These are phyloP conservation scores for Symbiodinium natans DNA, from an alignment of 73 alveolate genomes.

Conservation along the genomic window DNA sequence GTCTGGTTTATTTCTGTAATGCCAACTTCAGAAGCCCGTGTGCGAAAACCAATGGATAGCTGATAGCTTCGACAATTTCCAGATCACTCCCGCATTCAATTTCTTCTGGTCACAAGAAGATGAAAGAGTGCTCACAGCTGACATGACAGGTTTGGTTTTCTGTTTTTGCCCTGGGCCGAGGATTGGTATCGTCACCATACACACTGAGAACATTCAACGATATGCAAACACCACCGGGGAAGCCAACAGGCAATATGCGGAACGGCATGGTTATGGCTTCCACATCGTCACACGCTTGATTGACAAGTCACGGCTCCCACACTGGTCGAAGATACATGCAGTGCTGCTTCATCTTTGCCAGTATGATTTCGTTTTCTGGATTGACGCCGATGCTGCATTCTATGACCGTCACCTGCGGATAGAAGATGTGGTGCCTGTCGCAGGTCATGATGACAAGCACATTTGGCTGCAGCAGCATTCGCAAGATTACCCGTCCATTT, in stretches of 20 bases:
- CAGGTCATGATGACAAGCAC: neutral
- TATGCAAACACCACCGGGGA: neutral
- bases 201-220: neutral
- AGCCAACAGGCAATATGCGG: neutral
- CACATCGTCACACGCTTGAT: neutral
- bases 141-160: too few relatives aligned
- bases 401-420: neutral
- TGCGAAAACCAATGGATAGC: too few relatives aligned
- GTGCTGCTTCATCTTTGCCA: neutral
- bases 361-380: constrained; percentile 16
- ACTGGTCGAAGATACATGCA: constrained; percentile 13
- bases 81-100: too few relatives aligned
- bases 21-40: too few relatives aligned
- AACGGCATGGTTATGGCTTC: constrained; percentile 11
- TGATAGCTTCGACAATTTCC: too few relatives aligned
- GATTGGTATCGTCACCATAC: constrained; percentile 19
- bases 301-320: neutral
- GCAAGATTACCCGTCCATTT: neutral
- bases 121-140: too few relatives aligned
- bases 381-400: constrained; percentile 39
- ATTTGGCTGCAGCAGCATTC: constrained; percentile 10
- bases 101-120: too few relatives aligned
- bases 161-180: neutral
- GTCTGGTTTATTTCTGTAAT: too few relatives aligned
- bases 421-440: neutral